Evolutionary conservation across 257 asterid species (phyloP).

Genomic region (Jaltomata sinuosa): DNA sequence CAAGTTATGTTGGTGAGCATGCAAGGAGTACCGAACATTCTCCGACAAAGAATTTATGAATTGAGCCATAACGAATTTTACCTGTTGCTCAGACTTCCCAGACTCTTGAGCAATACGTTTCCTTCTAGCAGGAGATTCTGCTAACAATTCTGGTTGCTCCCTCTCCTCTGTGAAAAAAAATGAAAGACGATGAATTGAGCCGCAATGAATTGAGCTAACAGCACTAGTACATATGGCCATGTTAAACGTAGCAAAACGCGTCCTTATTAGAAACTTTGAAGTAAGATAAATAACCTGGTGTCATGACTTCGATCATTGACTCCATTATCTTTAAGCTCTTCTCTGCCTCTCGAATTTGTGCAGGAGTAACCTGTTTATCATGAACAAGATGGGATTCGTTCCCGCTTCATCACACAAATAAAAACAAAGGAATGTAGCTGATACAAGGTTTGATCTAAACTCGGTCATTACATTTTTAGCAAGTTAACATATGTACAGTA

Average conservation of each 20-base stretch:
- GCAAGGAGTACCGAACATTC: background rate
- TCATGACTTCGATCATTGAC: slow-evolving; percentile 93
- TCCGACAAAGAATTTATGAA: background rate
- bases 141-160: slow-evolving; percentile 89
- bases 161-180: slow-evolving; percentile 68
- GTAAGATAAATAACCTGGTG: slow-evolving; percentile 48
- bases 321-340: slow-evolving; percentile 81
- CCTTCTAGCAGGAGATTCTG: slow-evolving; percentile 75
- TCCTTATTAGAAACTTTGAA: background rate
- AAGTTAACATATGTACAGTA: background rate
- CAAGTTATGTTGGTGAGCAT: background rate
- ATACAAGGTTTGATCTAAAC: background rate
- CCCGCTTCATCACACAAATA: background rate
- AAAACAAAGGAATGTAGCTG: background rate
- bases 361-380: slow-evolving; percentile 76
- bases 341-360: slow-evolving; percentile 97
- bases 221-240: background rate
- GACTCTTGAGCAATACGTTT: slow-evolving; percentile 80
- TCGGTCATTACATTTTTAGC: background rate
- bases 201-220: background rate
- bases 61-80: background rate
- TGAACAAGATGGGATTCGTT: background rate
- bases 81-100: slow-evolving; percentile 97
- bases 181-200: background rate
- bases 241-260: background rate